Conservation (phyloP, 2,329 filamentous ascomycete genomes). For the Cladobotryum mycophilum region DNA sequence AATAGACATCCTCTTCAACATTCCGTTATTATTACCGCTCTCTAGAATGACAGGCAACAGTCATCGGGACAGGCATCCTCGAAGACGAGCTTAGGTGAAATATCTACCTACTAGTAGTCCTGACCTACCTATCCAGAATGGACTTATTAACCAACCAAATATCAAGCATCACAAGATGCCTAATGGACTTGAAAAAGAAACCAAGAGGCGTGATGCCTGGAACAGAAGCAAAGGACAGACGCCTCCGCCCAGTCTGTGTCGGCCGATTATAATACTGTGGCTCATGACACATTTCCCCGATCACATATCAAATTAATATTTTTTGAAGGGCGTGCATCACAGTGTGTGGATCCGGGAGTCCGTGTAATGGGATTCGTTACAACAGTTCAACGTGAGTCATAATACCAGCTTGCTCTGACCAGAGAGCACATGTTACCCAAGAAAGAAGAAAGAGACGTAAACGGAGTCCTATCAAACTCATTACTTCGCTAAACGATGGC, state of each 20-base stretch:
- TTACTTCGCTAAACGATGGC: constrained; percentile 9
- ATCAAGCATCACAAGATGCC: background rate
- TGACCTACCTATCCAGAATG: too few relatives aligned
- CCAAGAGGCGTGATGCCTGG: too few relatives aligned
- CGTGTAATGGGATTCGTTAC: background rate
- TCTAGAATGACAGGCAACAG: too few relatives aligned
- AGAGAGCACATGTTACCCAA: background rate
- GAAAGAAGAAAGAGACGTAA: background rate
- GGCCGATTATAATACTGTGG: too few relatives aligned
- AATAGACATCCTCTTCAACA: too few relatives aligned
- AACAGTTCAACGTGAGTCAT: background rate
- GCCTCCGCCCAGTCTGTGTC: too few relatives aligned
- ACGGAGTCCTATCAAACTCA: background rate
- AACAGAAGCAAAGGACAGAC: too few relatives aligned
- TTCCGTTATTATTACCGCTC: too few relatives aligned
- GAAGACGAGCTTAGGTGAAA: too few relatives aligned
- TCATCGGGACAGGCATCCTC: too few relatives aligned
- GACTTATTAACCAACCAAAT: background rate
- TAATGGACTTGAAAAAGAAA: too few relatives aligned
- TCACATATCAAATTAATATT: background rate
- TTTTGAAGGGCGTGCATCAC: background rate
- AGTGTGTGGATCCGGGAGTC: background rate
- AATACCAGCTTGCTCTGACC: background rate
- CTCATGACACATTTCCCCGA: background rate
- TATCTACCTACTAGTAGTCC: too few relatives aligned